These are phyloP conservation scores for Ascocoryne sarcoides DNA, from an alignment of 2,329 filamentous ascomycete genomes.

Conservation along the genomic window DNA sequence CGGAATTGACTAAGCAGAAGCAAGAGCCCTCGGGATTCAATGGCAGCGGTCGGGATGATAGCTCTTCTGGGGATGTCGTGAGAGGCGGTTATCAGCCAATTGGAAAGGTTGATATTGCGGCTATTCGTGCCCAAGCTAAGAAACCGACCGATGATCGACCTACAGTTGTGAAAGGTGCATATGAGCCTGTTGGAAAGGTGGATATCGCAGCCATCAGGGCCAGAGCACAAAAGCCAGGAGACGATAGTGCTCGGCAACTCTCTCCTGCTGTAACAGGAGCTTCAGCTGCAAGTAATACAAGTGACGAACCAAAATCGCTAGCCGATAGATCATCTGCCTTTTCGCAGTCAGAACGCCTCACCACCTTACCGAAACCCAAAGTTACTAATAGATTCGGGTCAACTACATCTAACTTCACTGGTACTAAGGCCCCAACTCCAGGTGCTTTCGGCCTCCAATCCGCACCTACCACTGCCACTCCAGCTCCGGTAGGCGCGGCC, in stretches of 20 bases:
- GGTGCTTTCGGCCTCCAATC: constrained; percentile 58
- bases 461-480: constrained; percentile 43
- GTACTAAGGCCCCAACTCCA: constrained; percentile 83
- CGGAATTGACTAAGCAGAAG: constrained; percentile 69
- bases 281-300: constrained; percentile 30
- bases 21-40: constrained; percentile 52
- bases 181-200: constrained; percentile 92
- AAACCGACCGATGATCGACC: constrained; percentile 70
- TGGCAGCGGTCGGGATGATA: constrained; percentile 33
- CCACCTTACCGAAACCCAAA: constrained; percentile 87
- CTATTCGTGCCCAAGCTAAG: constrained; percentile 68
- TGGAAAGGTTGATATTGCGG: constrained; percentile 95
- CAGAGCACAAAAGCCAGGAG: constrained; percentile 58
- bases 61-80: constrained; percentile 57
- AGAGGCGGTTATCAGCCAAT: constrained; percentile 85
- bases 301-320: constrained; percentile 49
- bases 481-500: constrained; percentile 62
- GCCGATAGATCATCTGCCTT: constrained; percentile 73
- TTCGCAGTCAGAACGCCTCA: constrained; percentile 68
- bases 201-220: constrained; percentile 92
- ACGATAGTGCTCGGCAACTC: constrained; percentile 29
- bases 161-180: constrained; percentile 78
- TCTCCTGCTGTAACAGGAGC: constrained; percentile 37
- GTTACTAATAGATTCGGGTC: constrained; percentile 79
- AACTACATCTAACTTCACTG: constrained; percentile 63